Conservation (phyloP, 176 grass and related monocot species). For the Triticum urartu region DNA sequence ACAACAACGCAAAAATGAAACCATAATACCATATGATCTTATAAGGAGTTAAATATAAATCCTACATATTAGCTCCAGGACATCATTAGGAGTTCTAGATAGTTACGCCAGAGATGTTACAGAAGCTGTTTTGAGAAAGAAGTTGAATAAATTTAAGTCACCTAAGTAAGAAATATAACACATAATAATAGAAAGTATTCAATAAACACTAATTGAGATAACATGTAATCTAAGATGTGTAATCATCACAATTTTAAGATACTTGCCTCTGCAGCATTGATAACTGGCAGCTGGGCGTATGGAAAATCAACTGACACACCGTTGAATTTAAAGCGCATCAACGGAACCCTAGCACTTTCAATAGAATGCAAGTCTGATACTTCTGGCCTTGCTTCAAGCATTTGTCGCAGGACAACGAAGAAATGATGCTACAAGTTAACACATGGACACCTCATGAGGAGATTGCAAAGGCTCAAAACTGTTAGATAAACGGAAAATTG, state of each 20-base stretch:
- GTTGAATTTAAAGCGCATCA: conserved; percentile 83
- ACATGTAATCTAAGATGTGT: background rate
- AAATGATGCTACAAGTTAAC: conserved; percentile 59
- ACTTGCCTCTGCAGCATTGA: conserved; percentile 62
- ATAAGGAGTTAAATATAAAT: background rate
- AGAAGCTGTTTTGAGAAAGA: background rate
- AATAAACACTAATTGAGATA: conserved; percentile 17
- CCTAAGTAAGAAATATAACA: background rate
- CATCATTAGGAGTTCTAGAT: background rate
- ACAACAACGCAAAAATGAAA: conserved; percentile 7
- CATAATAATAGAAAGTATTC: conserved; percentile 11
- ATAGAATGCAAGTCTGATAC: conserved; percentile 59
- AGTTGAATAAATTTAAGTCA: conserved; percentile 10
- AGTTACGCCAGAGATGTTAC: background rate
- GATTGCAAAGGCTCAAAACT: conserved; percentile 17
- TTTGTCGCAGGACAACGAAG: conserved; percentile 53
- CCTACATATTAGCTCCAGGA: conserved; percentile 6
- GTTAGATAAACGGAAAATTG: background rate
- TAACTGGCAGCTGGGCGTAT: conserved; percentile 55
- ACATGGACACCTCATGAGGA: conserved; percentile 23
- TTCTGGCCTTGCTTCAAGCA: conserved; percentile 58
- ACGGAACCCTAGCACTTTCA: conserved; percentile 72
- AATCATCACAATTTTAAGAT: conserved; percentile 4
- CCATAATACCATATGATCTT: background rate
- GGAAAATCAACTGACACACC: conserved; percentile 68